phyloP scores from a whole-genome alignment of 2,329 filamentous ascomycete species.

The Arthroderma sp. region DNA sequence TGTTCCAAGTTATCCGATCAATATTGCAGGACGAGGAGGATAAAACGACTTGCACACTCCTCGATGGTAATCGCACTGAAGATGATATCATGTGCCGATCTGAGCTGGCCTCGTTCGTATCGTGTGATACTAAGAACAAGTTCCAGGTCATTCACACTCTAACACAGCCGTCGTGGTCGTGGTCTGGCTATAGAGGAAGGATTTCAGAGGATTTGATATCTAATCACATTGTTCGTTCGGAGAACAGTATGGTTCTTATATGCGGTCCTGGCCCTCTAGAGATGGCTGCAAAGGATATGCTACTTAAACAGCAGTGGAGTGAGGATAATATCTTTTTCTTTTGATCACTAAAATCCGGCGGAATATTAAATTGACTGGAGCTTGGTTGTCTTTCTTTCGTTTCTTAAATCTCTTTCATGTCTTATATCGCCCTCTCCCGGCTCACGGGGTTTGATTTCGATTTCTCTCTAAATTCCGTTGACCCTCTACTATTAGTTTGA shows the following conservation, averaged over 20 bases:
- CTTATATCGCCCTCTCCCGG: background rate
- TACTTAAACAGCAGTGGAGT: conserved; percentile 2
- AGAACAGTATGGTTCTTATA: conserved; percentile 5
- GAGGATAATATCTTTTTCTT: conserved; percentile 5
- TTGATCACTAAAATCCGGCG: background rate
- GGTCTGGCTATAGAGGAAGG: conserved; percentile 57
- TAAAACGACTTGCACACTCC: conserved; percentile 54
- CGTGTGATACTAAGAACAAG: conserved; percentile 39
- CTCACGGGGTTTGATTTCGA: background rate
- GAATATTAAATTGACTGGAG: background rate
- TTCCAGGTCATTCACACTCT: conserved; percentile 60
- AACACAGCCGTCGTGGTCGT: conserved; percentile 49
- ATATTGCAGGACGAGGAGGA: conserved; percentile 55
- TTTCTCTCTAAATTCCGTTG: background rate
- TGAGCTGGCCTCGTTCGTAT: conserved; percentile 56
- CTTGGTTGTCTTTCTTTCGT: background rate
- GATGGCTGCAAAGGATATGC: background rate
- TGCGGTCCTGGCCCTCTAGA: conserved; percentile 5
- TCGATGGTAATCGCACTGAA: conserved; percentile 65
- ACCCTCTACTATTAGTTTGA: background rate
- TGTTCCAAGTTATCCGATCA: conserved; percentile 69
- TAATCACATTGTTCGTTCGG: background rate
- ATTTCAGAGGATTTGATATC: conserved; percentile 38
- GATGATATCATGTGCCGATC: conserved; percentile 71
- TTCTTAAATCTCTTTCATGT: background rate